Evolutionary conservation across 169 alveolate species (phyloP).

Genomic region (Plasmodium knowlesi): DNA sequence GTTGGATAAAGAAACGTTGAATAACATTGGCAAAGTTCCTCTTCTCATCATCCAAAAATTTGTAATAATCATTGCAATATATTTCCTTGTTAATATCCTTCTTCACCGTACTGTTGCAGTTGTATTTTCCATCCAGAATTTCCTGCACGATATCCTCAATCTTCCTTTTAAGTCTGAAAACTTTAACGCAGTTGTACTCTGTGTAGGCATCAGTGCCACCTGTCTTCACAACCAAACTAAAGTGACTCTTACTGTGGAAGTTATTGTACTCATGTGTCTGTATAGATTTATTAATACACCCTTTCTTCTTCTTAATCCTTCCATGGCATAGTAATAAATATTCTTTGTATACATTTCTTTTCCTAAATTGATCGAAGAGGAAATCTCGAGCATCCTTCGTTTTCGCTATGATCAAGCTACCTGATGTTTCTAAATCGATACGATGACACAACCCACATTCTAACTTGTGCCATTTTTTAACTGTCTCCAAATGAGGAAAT

Average conservation of each 20-base stretch:
- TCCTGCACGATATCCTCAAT: constrained; percentile 68
- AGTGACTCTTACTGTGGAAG: constrained; percentile 80
- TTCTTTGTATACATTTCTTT: constrained; percentile 82
- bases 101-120: constrained; percentile 44
- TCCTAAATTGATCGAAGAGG: constrained; percentile 81
- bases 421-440: constrained; percentile 83
- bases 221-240: constrained; percentile 79
- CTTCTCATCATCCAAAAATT: constrained; percentile 46
- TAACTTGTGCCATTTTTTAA: constrained; percentile 81
- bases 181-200: constrained; percentile 77
- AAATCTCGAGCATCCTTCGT: constrained; percentile 81
- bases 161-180: constrained; percentile 62
- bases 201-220: constrained; percentile 85
- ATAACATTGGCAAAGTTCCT: not conserved
- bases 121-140: constrained; percentile 37
- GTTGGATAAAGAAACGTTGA: constrained; percentile 17
- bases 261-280: constrained; percentile 80
- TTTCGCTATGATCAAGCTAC: constrained; percentile 81
- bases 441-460: constrained; percentile 86
- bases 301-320: constrained; percentile 76
- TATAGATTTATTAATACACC: constrained; percentile 77
- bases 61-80: constrained; percentile 58
- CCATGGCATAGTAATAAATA: constrained; percentile 83
- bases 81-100: constrained; percentile 38
- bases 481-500: constrained; percentile 80